phyloP scores from a whole-genome alignment of 768 basidiomycete species.

The Trametes sanguinea region DNA sequence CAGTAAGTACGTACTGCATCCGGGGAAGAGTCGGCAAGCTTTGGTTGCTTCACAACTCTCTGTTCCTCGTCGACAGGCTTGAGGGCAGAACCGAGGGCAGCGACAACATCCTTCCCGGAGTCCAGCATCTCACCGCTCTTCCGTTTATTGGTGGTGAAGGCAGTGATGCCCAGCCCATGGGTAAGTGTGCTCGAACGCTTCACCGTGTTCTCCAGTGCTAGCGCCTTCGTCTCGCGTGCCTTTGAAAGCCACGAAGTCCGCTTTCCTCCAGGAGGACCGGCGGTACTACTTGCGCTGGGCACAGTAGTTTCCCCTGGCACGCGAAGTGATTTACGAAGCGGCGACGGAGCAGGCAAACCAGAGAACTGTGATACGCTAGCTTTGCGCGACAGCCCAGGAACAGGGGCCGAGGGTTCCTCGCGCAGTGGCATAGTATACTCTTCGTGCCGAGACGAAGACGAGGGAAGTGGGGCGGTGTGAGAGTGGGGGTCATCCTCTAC shows the following conservation, averaged over 20 bases:
- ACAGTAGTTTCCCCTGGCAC: conserved; percentile 49
- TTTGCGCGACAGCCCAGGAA: conserved; percentile 38
- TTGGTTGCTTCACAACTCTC: conserved; percentile 53
- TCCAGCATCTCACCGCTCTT: conserved; percentile 54
- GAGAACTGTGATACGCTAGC: conserved; percentile 52
- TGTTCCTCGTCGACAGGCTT: conserved; percentile 35
- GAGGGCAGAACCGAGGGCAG: neutral
- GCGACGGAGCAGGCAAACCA: conserved; percentile 66
- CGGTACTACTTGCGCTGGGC: conserved; percentile 34
- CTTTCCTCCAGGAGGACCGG: conserved; percentile 46
- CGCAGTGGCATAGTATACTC: conserved; percentile 41
- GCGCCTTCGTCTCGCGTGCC: conserved; percentile 65
- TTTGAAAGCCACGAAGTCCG: conserved; percentile 83
- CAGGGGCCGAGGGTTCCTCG: conserved; percentile 32
- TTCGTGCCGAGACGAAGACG: conserved; percentile 4
- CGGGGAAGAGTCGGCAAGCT: conserved; percentile 31
- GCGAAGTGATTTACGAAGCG: conserved; percentile 68
- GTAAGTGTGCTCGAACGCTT: conserved; percentile 18
- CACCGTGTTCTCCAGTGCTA: conserved; percentile 24
- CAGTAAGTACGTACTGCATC: conserved; percentile 2
- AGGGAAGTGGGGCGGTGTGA: conserved; percentile 18
- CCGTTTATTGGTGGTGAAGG: conserved; percentile 49
- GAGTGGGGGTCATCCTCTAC: conserved; percentile 14
- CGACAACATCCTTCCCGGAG: neutral
- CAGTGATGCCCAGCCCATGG: conserved; percentile 16